These are phyloP conservation scores for Rhodotorula toruloides DNA, from an alignment of 768 basidiomycete species.

Conservation along the genomic window DNA sequence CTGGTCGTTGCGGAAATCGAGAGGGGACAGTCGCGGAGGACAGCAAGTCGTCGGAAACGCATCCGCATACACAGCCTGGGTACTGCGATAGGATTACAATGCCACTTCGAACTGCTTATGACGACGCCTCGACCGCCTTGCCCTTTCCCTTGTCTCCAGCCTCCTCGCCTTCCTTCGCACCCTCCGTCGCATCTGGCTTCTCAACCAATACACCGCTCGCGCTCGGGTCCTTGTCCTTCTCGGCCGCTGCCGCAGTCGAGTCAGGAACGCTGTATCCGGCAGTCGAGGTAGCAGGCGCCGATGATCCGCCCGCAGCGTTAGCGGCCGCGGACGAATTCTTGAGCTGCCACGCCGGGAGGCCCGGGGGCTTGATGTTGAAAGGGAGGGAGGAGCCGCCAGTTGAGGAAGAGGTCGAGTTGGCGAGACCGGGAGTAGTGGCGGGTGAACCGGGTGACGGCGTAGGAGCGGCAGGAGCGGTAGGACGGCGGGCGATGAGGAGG, in stretches of 20 bases:
- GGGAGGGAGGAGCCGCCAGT: conserved; percentile 46
- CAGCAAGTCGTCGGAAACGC: too few relatives aligned
- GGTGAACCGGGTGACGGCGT: not conserved
- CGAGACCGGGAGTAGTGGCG: conserved; percentile 2
- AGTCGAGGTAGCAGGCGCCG: not conserved
- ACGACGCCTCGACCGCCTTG: not conserved
- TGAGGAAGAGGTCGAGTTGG: conserved; percentile 16
- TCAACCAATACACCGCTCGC: conserved; percentile 37
- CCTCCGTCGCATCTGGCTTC: conserved; percentile 15
- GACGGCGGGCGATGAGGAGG: conserved; percentile 52
- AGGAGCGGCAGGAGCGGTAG: not conserved
- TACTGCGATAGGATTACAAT: not conserved
- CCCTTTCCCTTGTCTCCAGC: not conserved
- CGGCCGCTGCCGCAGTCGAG: not conserved
- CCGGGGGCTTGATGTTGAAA: conserved; percentile 37
- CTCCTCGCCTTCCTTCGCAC: not conserved
- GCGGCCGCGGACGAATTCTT: conserved; percentile 48
- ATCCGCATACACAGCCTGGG: not conserved
- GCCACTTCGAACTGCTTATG: not conserved
- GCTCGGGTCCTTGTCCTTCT: conserved; percentile 19
- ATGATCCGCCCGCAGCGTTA: conserved; percentile 11
- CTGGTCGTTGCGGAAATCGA: too few relatives aligned
- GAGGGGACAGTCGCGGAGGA: not conserved
- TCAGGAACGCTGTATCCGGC: not conserved
- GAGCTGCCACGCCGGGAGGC: conserved; percentile 88